Percentiles rank a stretch among this genome's conserved stretches.
phyloP scores from a whole-genome alignment of 208 protist species.

The Cochliopodium minus region DNA sequence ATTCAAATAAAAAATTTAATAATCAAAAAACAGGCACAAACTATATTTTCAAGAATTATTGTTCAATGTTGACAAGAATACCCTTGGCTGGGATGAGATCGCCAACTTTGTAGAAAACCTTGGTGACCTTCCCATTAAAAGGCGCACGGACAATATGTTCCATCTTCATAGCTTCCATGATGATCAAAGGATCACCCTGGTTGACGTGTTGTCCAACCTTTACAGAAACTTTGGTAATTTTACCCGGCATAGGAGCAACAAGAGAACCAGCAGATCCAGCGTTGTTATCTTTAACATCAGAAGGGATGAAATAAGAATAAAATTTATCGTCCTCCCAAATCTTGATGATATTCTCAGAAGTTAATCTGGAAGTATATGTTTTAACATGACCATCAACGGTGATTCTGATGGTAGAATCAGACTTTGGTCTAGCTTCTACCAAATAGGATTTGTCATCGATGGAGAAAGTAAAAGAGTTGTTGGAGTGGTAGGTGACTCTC shows the following conservation, averaged over 20 bases:
- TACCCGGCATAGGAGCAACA: conserved; percentile 67
- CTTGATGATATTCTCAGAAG: no score
- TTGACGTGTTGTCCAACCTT: conserved; percentile 49
- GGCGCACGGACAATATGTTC: conserved; percentile 44
- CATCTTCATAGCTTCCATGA: conserved; percentile 90
- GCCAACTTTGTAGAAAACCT: conserved; percentile 4
- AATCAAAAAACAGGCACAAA: no score
- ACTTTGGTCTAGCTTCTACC: no score
- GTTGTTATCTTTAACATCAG: no score
- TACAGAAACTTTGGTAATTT: conserved; percentile 58
- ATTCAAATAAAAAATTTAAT: no score
- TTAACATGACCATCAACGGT: no score
- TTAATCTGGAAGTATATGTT: no score
- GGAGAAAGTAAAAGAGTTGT: conserved; percentile 19
- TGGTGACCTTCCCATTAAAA: conserved; percentile 28
- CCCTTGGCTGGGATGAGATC: not conserved
- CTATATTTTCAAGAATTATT: no score
- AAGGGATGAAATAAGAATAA: no score
- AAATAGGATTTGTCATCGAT: no score
- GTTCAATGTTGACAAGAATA: not conserved
- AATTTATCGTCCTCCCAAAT: no score
- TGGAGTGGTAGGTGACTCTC: conserved; percentile 4
- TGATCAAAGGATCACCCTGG: conserved; percentile 53
- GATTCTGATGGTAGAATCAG: no score
- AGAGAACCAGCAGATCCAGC: conserved; percentile 13